Evolutionary conservation across 495 filamentous ascomycete genomes (phyloP).

Genomic region (Choiromyces venosus): DNA sequence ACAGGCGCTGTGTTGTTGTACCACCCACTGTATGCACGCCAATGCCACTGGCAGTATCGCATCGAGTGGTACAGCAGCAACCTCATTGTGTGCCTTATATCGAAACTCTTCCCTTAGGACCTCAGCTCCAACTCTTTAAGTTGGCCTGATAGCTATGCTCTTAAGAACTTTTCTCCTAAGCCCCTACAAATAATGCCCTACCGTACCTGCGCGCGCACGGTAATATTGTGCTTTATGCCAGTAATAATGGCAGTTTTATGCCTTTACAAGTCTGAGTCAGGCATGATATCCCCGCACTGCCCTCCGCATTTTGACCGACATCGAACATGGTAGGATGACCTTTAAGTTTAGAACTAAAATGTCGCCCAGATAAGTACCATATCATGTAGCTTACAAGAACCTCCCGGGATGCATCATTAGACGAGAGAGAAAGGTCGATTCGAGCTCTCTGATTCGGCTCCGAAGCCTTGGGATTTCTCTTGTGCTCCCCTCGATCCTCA

Average conservation of each 20-base stretch:
- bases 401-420: not conserved
- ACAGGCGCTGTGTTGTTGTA: not conserved
- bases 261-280: not conserved
- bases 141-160: not conserved
- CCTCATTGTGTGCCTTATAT: not conserved
- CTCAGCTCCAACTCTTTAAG: not conserved
- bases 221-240: not conserved
- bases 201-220: not conserved
- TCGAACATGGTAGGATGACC: not conserved
- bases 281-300: not conserved
- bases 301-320: not conserved
- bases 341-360: no score
- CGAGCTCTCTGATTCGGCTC: not conserved
- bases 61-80: not conserved
- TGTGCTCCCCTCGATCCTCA: not conserved
- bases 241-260: not conserved
- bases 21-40: not conserved
- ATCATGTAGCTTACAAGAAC: no score
- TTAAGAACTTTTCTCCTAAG: not conserved
- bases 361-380: not conserved
- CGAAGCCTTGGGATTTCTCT: not conserved
- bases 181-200: not conserved
- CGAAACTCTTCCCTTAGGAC: not conserved
- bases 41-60: not conserved
- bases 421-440: not conserved